A percentile compares a stretch with the other conserved stretches of the same genome.
Conservation (phyloP, 805 yeast species). For the Candida easanensis region DNA sequence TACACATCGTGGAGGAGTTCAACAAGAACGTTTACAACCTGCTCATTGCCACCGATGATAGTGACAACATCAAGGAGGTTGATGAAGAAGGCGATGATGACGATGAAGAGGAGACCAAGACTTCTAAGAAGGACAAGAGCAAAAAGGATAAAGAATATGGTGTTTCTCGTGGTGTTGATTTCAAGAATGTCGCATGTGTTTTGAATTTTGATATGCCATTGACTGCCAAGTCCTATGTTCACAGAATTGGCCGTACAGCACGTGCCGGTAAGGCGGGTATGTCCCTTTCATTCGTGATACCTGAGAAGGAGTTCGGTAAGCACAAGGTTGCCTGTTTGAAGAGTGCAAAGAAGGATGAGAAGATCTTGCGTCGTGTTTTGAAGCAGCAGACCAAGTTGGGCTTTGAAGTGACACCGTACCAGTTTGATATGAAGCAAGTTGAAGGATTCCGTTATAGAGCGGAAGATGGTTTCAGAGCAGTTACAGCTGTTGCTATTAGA, state of each 20-base stretch:
- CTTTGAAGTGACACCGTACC: constrained; percentile 77
- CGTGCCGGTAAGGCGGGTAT: constrained; percentile 96
- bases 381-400: constrained; percentile 75
- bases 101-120: constrained; percentile 10
- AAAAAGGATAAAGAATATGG: constrained; percentile 78
- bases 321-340: constrained; percentile 76
- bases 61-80: constrained; percentile 54
- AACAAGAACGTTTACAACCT: constrained; percentile 84
- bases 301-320: constrained; percentile 78
- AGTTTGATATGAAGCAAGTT: constrained; percentile 86
- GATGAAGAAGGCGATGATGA: constrained; percentile 38
- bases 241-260: constrained; percentile 96
- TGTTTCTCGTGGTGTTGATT: constrained; percentile 96
- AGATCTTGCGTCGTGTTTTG: constrained; percentile 70
- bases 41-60: constrained; percentile 93
- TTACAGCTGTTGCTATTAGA: constrained; percentile 82
- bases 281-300: constrained; percentile 89
- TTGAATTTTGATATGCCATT: constrained; percentile 92
- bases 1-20: constrained; percentile 93
- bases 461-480: constrained; percentile 96
- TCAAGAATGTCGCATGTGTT: constrained; percentile 94
- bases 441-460: constrained; percentile 95
- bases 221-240: constrained; percentile 84
- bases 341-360: constrained; percentile 81
- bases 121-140: constrained; percentile 26